Evolutionary conservation across 306 rosid genomes (phyloP).

Genomic region (Glycine latifolia): DNA sequence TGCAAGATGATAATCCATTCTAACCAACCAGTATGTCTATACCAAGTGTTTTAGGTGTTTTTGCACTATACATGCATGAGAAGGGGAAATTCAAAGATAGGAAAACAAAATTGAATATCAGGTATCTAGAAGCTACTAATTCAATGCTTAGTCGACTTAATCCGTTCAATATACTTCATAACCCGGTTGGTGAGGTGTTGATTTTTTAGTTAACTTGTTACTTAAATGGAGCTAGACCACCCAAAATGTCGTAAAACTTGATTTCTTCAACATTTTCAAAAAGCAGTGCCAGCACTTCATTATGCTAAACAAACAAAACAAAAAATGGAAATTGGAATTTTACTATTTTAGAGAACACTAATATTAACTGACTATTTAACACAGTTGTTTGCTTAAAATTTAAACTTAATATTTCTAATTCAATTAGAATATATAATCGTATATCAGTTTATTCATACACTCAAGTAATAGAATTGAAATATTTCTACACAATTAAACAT

Average conservation of each 20-base stretch:
- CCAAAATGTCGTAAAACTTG: neutral
- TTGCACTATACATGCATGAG: neutral
- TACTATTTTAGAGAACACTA: too few species aligned
- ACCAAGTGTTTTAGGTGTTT: conserved; percentile 29
- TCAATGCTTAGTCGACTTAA: conserved; percentile 12
- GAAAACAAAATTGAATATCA: neutral
- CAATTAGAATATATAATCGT: too few species aligned
- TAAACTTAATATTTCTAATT: too few species aligned
- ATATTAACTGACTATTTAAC: too few species aligned
- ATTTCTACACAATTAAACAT: neutral
- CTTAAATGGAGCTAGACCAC: conserved; percentile 25
- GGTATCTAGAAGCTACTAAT: conserved; percentile 34
- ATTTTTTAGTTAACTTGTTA: conserved; percentile 51
- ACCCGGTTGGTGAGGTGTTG: conserved; percentile 45
- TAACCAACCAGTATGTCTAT: conserved; percentile 15
- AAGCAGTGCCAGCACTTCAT: neutral
- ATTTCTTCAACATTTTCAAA: neutral
- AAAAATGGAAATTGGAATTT: too few species aligned
- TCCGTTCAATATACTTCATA: conserved; percentile 25
- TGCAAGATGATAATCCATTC: conserved; percentile 33
- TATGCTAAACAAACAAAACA: neutral
- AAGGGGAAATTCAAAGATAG: neutral
- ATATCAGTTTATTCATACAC: too few species aligned
- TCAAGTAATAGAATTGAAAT: neutral
- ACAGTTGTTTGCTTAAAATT: too few species aligned